phyloP scores from a whole-genome alignment of 1,139 yeast species.

The Candida tunisiensis region DNA sequence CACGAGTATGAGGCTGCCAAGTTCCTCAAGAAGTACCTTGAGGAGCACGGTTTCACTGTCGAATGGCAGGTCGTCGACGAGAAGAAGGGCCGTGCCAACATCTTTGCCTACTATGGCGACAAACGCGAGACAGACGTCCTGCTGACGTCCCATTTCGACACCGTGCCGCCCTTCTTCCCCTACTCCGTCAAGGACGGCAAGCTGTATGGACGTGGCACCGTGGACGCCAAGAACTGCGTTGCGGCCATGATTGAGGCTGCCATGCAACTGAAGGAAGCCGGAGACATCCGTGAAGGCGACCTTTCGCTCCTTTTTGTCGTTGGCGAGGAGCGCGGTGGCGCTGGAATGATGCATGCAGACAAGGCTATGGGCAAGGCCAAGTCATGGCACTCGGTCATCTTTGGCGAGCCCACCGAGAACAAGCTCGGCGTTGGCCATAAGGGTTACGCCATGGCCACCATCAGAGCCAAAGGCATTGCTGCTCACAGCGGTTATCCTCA shows the following conservation, averaged over 20 bases:
- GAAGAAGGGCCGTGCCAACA: constrained; percentile 27
- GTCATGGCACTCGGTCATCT: constrained; percentile 42
- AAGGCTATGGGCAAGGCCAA: constrained; percentile 23
- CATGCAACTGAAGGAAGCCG: constrained; percentile 24
- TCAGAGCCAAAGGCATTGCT: constrained; percentile 37
- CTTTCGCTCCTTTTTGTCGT: constrained; percentile 45
- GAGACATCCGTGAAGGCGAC: constrained; percentile 33
- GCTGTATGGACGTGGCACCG: constrained; percentile 49
- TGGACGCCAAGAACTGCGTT: constrained; percentile 55
- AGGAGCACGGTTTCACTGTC: constrained; percentile 31
- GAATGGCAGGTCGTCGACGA: constrained; percentile 25
- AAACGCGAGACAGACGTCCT: constrained; percentile 31
- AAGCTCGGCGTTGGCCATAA: constrained; percentile 59
- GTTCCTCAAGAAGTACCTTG: constrained; percentile 23
- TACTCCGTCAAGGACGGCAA: constrained; percentile 31
- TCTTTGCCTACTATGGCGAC: constrained; percentile 39
- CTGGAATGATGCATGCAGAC: constrained; percentile 37
- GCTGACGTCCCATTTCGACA: constrained; percentile 51
- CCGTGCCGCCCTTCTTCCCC: constrained; percentile 51
- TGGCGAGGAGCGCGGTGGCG: constrained; percentile 51
- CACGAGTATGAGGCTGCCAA: constrained; percentile 20
- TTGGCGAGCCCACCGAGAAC: constrained; percentile 63
- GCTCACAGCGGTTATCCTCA: constrained; percentile 61
- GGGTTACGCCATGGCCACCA: constrained; percentile 28
- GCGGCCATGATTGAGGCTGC: constrained; percentile 44